phyloP scores from a whole-genome alignment of 75 land plant genomes.

The Pseudotsuga menziesii region DNA sequence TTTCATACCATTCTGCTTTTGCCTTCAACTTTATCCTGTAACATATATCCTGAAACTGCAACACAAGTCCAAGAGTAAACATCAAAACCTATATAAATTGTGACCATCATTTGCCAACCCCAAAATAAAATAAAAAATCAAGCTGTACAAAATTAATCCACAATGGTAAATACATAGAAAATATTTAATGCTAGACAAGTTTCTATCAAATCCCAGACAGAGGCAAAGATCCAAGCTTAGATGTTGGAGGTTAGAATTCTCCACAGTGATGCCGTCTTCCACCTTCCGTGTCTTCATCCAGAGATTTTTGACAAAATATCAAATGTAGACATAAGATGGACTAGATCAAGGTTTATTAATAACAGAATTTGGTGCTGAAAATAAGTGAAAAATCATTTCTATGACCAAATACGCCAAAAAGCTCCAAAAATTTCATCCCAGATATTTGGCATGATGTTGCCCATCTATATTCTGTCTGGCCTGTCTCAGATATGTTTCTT shows the following conservation, averaged over 20 bases:
- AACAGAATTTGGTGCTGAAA: neutral
- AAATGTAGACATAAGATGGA: neutral
- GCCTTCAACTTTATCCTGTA: constrained; percentile 2
- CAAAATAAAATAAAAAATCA: too few relatives aligned
- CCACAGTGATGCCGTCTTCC: neutral
- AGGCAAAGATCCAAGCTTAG: too few relatives aligned
- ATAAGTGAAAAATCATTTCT: neutral
- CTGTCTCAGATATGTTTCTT: neutral
- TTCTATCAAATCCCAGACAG: too few relatives aligned
- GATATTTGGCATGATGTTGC: neutral
- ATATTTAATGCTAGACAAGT: too few relatives aligned
- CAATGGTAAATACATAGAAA: too few relatives aligned
- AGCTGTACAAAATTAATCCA: too few relatives aligned
- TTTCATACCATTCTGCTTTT: neutral
- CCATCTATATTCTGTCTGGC: too few relatives aligned
- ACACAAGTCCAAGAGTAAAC: neutral
- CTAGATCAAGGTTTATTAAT: neutral
- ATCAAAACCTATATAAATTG: too few relatives aligned
- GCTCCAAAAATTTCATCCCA: neutral
- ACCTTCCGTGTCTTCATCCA: neutral
- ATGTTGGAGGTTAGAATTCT: too few relatives aligned
- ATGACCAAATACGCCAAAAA: neutral
- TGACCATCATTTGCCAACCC: too few relatives aligned
- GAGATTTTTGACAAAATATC: neutral
- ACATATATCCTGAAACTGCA: constrained; percentile 10